Conservation (phyloP, 2,329 filamentous ascomycete genomes). For the Cryoendolithus antarcticus region DNA sequence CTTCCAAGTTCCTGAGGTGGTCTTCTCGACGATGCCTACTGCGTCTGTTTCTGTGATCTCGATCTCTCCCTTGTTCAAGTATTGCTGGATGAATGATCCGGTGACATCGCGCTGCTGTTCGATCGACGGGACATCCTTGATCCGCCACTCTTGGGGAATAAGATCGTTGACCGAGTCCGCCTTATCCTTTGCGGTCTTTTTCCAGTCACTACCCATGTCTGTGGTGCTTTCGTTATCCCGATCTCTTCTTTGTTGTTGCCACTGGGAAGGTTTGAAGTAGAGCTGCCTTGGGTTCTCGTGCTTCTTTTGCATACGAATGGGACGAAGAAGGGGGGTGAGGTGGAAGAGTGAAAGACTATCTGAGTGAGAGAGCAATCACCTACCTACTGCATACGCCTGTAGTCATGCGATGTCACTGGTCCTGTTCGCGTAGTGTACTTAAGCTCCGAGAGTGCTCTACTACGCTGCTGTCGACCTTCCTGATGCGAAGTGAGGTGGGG, state of each 20-base stretch:
- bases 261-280: slow-evolving; percentile 5
- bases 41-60: slow-evolving; percentile 51
- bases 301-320: no score
- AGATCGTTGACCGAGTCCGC: slow-evolving; percentile 40
- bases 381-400: no score
- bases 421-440: no score
- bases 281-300: no score
- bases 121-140: slow-evolving; percentile 35
- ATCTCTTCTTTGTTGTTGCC: slow-evolving; percentile 3
- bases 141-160: slow-evolving; percentile 46
- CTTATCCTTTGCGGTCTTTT: slow-evolving; percentile 39
- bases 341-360: no score
- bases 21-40: slow-evolving; percentile 42
- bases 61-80: slow-evolving; percentile 40
- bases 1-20: slow-evolving; percentile 42
- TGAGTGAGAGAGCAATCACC: no score
- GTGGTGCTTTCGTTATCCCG: slow-evolving; percentile 9
- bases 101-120: slow-evolving; percentile 46
- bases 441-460: no score
- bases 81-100: slow-evolving; percentile 44
- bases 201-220: slow-evolving; percentile 30
- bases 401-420: no score
- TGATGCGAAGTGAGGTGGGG: no score
- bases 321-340: no score
- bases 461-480: no score